Percentiles rank a stretch among this genome's conserved stretches.
Evolutionary conservation across 768 basidiomycete genomes (phyloP).

Genomic region (Boletus rubescentipes): DNA sequence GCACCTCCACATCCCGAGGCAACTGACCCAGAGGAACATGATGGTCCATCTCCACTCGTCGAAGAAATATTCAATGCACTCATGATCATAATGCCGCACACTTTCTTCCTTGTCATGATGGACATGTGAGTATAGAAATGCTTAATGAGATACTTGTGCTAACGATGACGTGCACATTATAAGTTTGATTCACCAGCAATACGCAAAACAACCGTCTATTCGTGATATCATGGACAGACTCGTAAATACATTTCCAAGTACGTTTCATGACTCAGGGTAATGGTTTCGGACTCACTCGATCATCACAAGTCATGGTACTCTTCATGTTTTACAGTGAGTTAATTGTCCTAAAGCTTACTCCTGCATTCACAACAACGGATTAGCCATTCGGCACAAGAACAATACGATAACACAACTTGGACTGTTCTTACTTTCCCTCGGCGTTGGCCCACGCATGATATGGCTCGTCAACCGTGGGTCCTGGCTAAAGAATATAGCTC

Average conservation of each 20-base stretch:
- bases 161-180: background rate
- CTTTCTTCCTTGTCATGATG: conserved; percentile 76
- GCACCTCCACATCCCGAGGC: background rate
- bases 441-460: conserved; percentile 64
- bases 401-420: conserved; percentile 50
- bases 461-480: conserved; percentile 68
- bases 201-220: conserved; percentile 57
- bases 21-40: conserved; percentile 21
- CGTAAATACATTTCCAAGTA: conserved; percentile 71
- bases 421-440: conserved; percentile 58
- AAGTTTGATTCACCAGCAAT: conserved; percentile 80
- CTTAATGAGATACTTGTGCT: background rate
- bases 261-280: conserved; percentile 26
- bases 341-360: background rate
- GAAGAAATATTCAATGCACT: conserved; percentile 72
- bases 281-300: conserved; percentile 2
- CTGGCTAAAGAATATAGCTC: conserved; percentile 71
- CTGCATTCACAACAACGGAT: conserved; percentile 4
- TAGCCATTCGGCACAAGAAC: conserved; percentile 64
- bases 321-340: conserved; percentile 49
- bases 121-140: conserved; percentile 61
- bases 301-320: conserved; percentile 59
- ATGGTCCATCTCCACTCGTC: conserved; percentile 43
- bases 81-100: conserved; percentile 69
- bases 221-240: conserved; percentile 54